Base-by-base conservation (phyloP, 2,329 filamentous ascomycete genomes). In the Trichoderma sp. region DNA sequence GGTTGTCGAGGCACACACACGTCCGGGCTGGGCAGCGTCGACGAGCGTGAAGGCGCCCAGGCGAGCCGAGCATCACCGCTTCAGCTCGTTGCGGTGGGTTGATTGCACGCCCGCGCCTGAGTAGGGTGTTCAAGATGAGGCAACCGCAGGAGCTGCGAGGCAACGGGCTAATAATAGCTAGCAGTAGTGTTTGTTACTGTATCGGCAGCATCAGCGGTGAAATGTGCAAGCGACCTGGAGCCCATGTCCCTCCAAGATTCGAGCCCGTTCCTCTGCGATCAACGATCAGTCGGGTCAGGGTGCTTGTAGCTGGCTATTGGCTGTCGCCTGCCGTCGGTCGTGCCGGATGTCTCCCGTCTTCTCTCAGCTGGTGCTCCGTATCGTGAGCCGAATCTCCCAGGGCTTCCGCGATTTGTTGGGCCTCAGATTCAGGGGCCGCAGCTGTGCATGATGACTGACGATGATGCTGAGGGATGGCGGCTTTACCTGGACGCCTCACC, bases 401-500 rank as follows among this genome's bases (percentile, higher is more conserved):
- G 19, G 19, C 34, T n/a, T 39, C 34, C 19, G 5, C 39, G 5
- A 17, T 19, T 14, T 52, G 50, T 28, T 52, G 51, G 51, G 51
- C 30, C 30, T 55, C 4, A 21, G 34, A 41, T 41, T 17, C 51
- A 55, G 51, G 34, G 51, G 34, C 26, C 7, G 34, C 30, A 24
- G 54, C 30, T 34, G 55, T 45, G 55, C 55, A 45, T 57, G 24
- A 44, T 45, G 58, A 62, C 21, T 34, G 56, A 26, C 5, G 50
- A 30, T 47, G 60, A 48, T 55, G 61, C 34, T 45, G 50, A 43
- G 26, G 61, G 28, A 21, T 44, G 30, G 19, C 24, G 39, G 44
- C 43, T 47, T 52, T 52, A 56, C 55, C 60, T 67, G 64, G 26
- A 51, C 34, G 26, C 45, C 44, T 51, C 41, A 43, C 39, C 9